phyloP scores from a whole-genome alignment of 1,284 basidiomycete genomes.

The Fomitopsis schrenkii region DNA sequence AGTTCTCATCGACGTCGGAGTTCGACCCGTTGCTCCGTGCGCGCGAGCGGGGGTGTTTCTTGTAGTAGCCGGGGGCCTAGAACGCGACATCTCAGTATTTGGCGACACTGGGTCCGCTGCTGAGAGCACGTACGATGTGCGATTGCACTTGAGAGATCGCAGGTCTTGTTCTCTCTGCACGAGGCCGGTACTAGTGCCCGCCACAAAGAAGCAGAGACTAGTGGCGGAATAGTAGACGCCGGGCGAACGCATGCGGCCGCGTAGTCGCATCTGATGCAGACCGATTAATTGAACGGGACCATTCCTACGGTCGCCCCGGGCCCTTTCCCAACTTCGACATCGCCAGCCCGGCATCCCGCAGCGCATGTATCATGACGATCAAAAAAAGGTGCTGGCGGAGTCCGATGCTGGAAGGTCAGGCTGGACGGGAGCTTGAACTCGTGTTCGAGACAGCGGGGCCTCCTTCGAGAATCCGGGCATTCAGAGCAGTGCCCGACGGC shows the following conservation, averaged over 20 bases:
- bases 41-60: too few relatives aligned
- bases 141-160: background rate
- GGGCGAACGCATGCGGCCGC: background rate
- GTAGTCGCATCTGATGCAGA: background rate
- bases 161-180: too few relatives aligned
- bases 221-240: background rate
- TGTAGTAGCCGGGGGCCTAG: background rate
- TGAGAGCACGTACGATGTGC: background rate
- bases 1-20: background rate
- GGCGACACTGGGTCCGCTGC: background rate
- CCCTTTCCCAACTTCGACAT: too few relatives aligned
- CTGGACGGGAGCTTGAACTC: too few relatives aligned
- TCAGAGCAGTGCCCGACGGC: too few relatives aligned
- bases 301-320: background rate
- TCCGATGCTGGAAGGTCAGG: too few relatives aligned
- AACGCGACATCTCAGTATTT: background rate
- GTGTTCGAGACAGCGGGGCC: too few relatives aligned
- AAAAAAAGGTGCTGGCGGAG: too few relatives aligned
- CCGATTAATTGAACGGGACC: background rate
- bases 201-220: background rate
- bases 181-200: background rate
- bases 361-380: too few relatives aligned
- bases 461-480: too few relatives aligned
- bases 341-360: too few relatives aligned
- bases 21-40: background rate